Base-by-base conservation (phyloP, 2,329 filamentous ascomycete species). In the Epichloe uncinata region DNA sequence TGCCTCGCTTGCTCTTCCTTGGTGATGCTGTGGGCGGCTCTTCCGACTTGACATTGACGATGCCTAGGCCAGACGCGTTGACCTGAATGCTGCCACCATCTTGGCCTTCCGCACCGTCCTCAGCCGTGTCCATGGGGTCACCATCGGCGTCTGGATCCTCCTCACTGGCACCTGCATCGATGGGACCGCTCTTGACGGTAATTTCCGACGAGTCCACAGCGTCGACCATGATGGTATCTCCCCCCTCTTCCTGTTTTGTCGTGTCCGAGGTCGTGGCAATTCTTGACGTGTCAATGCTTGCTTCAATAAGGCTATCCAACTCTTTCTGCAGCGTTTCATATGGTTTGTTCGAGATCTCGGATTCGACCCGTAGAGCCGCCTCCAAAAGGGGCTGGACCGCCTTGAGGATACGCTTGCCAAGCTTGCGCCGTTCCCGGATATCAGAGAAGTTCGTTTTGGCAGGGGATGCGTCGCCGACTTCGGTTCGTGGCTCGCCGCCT, bases 351-450 rank as follows among this genome's bases (percentile, higher is more conserved):
- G 77, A 82, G 41, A 95, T 74, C 53, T 93, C 86, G n/a, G 86
- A 82, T 64, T 97, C 91, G 49, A 87, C 86, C 48, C 77, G 78
- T 44, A 89, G 69, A 0, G 88, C 88, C 49, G 79, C 75, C 63
- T 95, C 85, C 3, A 95, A 72, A 42, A 81, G 75, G 13, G 85
- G 81, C 63, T 94, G 87, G 33, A 95, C 77, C 1, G 82, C 80
- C 63, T 88, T 94, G 56, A 95, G 77, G 53, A 96, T 95, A 30
- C 89, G 81, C 66, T 94, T 95, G 22, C 86, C 88, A n/a, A 95
- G 71, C 57, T 84, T 85, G 59, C 87, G 85, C 53, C 85, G 81
- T 57, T 95, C 86, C 51, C 87, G 85, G 53, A 88, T 80, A 58
- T 95, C 88, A 52, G 67, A 71, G 65, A 69, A 81, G 59, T 63